Base-by-base conservation (phyloP, 257 asterid species). In the Penstemon newberryi region DNA sequence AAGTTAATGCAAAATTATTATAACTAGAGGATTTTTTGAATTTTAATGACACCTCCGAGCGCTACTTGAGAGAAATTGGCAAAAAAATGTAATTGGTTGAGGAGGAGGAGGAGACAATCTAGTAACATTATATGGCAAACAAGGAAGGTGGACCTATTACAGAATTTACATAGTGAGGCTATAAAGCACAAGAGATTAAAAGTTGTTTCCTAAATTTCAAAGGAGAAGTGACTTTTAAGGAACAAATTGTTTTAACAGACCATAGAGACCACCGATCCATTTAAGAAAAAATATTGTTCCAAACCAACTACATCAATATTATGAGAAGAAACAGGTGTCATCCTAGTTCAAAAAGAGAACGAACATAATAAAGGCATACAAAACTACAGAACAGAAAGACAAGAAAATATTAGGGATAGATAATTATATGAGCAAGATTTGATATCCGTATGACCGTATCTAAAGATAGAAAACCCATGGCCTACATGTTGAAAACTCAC, bases 1-100 rank as follows among this genome's bases (percentile, higher is more conserved):
- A 41, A 74, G 65, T 55, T 46, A 37, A 76, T 55, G 55, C 10
- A 72, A 53, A 71, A 38, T 56, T 19, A 65, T n/a, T n/a, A 64
- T 10, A 38, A 43, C 63, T 47, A 45, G 33, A 25, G 33, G 33
- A 25, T 25, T 25, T 25, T 25, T 25, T 25, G 33, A 25, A 25
- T 25, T 25, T 25, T 25, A 25, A 25, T 25, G 5, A 50, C 10
- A 49, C 41, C 55, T 7, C 10, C 7, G 10, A 38, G 11, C 5
- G 36, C 61, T 37, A 49, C 51, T 62, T 18, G 62, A 45, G 51
- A 51, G 18, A 62, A 11, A 45, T 7, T 38, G 53, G 56, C 53
- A 19, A 25, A n/a, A 19, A 41, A 36, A 49, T 25, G 33, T 25
- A 25, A 25, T 25, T 25, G 33, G 33, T 25, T 25, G 33, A 49